These are phyloP conservation scores for Chenopodium album DNA, from an alignment of 148 eudicot species.

Conservation along the genomic window DNA sequence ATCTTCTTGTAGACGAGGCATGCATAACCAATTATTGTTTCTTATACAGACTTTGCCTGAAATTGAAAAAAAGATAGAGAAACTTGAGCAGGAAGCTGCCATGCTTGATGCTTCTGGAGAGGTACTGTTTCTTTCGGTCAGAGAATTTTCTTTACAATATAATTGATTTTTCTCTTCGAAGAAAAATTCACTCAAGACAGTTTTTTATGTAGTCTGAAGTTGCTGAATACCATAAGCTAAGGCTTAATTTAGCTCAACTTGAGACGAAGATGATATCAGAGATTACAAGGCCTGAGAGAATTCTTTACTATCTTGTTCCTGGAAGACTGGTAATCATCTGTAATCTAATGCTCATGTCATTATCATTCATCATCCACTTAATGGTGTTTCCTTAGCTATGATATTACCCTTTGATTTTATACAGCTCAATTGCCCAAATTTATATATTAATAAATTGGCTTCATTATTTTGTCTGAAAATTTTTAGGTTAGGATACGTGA, in stretches of 20 bases:
- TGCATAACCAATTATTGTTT: background rate
- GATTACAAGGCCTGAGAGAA: conserved; percentile 89
- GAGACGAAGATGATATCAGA: conserved; percentile 95
- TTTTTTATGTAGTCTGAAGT: conserved; percentile 60
- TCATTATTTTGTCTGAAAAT: background rate
- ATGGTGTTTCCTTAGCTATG: background rate
- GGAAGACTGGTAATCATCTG: conserved; percentile 80
- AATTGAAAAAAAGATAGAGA: conserved; percentile 68
- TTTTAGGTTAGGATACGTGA: conserved; percentile 78
- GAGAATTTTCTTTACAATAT: conserved; percentile 4
- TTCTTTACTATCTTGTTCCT: conserved; percentile 80
- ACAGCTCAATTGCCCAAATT: background rate
- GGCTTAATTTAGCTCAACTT: conserved; percentile 68
- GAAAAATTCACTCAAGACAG: background rate
- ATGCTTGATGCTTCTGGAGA: conserved; percentile 92
- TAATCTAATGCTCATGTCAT: background rate
- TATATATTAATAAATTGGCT: background rate
- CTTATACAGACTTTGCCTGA: conserved; percentile 83
- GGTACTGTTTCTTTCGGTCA: conserved; percentile 37
- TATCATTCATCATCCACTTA: background rate
- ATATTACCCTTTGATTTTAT: background rate
- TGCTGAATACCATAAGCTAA: conserved; percentile 81
- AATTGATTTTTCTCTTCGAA: background rate
- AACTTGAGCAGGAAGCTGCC: conserved; percentile 87
- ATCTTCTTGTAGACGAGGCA: background rate